Evolutionary conservation across 2,329 filamentous ascomycete species (phyloP).

Genomic region (Ceratocystis papillata): DNA sequence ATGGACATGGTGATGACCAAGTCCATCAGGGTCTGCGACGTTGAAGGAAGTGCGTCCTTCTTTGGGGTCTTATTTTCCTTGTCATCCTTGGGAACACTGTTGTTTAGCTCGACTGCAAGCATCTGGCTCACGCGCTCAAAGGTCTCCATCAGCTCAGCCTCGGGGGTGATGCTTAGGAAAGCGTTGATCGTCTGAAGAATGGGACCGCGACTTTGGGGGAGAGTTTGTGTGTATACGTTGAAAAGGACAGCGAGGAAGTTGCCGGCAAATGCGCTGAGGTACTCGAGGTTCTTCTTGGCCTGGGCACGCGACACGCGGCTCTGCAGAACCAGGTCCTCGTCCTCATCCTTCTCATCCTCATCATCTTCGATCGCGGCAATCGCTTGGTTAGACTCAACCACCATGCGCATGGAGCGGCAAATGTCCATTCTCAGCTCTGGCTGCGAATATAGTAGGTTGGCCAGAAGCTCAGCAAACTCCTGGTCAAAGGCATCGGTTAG

Average conservation of each 20-base stretch:
- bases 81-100: slow-evolving; percentile 47
- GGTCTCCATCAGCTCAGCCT: slow-evolving; percentile 68
- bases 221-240: slow-evolving; percentile 94
- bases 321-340: slow-evolving; percentile 65
- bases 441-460: slow-evolving; percentile 87
- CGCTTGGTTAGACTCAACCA: slow-evolving; percentile 85
- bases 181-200: slow-evolving; percentile 92
- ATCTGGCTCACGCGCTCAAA: slow-evolving; percentile 79
- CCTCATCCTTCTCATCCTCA: slow-evolving; percentile 47
- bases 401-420: slow-evolving; percentile 71
- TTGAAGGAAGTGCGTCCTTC: slow-evolving; percentile 68
- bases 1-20: slow-evolving; percentile 91
- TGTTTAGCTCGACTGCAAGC: slow-evolving; percentile 60
- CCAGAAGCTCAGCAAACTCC: slow-evolving; percentile 75
- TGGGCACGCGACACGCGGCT: slow-evolving; percentile 64
- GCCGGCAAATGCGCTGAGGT: slow-evolving; percentile 66
- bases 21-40: slow-evolving; percentile 90
- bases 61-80: slow-evolving; percentile 50
- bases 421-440: slow-evolving; percentile 76
- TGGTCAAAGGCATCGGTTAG: slow-evolving; percentile 69
- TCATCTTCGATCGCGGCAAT: slow-evolving; percentile 57
- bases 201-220: slow-evolving; percentile 81
- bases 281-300: slow-evolving; percentile 69
- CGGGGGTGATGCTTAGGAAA: slow-evolving; percentile 78
- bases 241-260: slow-evolving; percentile 96